These are phyloP conservation scores for Candida incommunis DNA, from an alignment of 805 yeast species.

Conservation along the genomic window DNA sequence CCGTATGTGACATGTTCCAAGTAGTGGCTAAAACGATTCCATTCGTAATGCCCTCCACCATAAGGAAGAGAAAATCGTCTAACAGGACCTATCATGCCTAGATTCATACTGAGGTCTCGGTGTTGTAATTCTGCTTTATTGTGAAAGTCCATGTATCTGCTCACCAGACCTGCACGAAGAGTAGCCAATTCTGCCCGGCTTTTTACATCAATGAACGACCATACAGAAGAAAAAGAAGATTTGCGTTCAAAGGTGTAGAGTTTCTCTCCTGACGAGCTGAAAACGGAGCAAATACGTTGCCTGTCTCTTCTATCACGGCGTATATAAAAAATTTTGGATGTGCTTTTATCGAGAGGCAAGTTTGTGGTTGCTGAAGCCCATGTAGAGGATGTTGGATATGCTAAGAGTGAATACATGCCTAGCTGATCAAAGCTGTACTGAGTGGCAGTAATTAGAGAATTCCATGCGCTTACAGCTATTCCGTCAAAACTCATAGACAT, in stretches of 20 bases:
- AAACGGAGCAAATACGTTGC: slow-evolving; percentile 34
- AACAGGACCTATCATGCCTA: slow-evolving; percentile 26
- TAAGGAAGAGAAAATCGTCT: slow-evolving; percentile 37
- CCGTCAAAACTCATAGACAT: not conserved
- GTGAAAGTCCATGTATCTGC: slow-evolving; percentile 36
- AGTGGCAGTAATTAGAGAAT: not conserved
- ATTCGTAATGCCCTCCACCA: slow-evolving; percentile 40
- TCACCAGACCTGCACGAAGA: slow-evolving; percentile 33
- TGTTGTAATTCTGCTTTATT: slow-evolving; percentile 31
- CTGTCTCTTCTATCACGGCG: slow-evolving; percentile 36
- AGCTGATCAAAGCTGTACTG: not conserved
- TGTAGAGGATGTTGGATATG: not conserved
- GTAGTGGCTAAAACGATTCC: slow-evolving; percentile 39
- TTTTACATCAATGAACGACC: slow-evolving; percentile 36
- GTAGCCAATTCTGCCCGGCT: slow-evolving; percentile 35
- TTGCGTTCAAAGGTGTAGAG: slow-evolving; percentile 38
- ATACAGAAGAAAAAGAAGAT: slow-evolving; percentile 32
- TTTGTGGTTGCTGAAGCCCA: not conserved
- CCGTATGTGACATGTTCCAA: slow-evolving; percentile 39
- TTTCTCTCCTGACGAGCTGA: slow-evolving; percentile 30
- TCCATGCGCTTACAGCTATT: not conserved
- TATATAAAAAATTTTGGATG: slow-evolving; percentile 26
- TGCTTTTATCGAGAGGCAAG: not conserved
- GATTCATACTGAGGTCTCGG: slow-evolving; percentile 26
- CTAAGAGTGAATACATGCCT: not conserved